Evolutionary conservation across 1,284 basidiomycete genomes (phyloP).

Genomic region (Cutaneotrichosporon curvatum): DNA sequence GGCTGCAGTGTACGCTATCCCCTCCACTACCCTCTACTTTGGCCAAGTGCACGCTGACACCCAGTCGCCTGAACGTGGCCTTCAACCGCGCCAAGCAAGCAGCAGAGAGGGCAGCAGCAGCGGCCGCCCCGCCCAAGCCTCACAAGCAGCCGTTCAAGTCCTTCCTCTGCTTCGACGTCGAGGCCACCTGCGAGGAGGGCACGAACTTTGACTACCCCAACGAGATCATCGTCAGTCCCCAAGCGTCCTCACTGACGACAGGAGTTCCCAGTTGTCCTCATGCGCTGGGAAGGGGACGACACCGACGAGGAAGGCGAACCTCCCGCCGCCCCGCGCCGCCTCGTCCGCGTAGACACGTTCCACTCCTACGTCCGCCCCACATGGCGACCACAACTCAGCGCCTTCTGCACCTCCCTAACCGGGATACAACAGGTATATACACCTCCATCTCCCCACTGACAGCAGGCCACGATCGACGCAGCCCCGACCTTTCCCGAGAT

Average conservation of each 20-base stretch:
- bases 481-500: slow-evolving; percentile 71
- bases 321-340: neutral
- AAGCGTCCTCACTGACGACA: slow-evolving; percentile 10
- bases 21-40: too few species aligned
- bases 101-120: neutral
- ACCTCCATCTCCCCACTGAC: neutral
- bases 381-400: slow-evolving; percentile 71
- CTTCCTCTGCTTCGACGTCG: slow-evolving; percentile 56
- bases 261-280: slow-evolving; percentile 58
- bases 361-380: slow-evolving; percentile 80
- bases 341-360: slow-evolving; percentile 56
- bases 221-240: slow-evolving; percentile 76
- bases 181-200: slow-evolving; percentile 72
- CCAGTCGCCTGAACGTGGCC: slow-evolving; percentile 17
- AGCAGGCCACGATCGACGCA: slow-evolving; percentile 66
- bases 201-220: slow-evolving; percentile 70
- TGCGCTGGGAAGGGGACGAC: slow-evolving; percentile 58
- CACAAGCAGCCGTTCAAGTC: slow-evolving; percentile 35
- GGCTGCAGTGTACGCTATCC: too few species aligned
- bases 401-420: slow-evolving; percentile 80
- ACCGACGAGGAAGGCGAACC: neutral
- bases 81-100: slow-evolving; percentile 13
- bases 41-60: too few species aligned
- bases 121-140: neutral
- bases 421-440: slow-evolving; percentile 75